A percentile compares a stretch with the other conserved stretches of the same genome.
Conservation (phyloP, 2,329 filamentous ascomycete genomes). For the Camillea tinctor region DNA sequence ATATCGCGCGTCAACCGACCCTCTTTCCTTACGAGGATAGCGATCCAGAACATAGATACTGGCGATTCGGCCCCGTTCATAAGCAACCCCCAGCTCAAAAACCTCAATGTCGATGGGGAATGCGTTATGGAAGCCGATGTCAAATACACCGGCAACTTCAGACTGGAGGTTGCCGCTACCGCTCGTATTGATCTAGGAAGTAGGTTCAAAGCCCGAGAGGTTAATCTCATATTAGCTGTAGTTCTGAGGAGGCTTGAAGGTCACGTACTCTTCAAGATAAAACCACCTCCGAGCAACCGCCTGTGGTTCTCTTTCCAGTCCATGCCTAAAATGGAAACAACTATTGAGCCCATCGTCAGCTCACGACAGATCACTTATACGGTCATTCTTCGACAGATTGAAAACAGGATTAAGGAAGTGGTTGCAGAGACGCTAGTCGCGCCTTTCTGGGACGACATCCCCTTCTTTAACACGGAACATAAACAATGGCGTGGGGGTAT, state of each 20-base stretch:
- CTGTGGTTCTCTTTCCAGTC: conserved; percentile 94
- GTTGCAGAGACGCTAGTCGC: conserved; percentile 87
- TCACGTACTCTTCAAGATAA: conserved; percentile 81
- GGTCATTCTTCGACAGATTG: conserved; percentile 87
- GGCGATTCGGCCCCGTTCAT: conserved; percentile 85
- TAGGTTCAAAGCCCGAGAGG: conserved; percentile 85
- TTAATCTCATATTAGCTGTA: conserved; percentile 83
- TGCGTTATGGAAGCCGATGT: conserved; percentile 84
- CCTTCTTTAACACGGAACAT: conserved; percentile 78
- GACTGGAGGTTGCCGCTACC: conserved; percentile 87
- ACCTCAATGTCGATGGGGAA: conserved; percentile 89
- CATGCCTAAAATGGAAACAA: conserved; percentile 91
- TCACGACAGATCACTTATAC: conserved; percentile 93
- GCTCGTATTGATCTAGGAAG: conserved; percentile 86
- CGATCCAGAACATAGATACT: conserved; percentile 79
- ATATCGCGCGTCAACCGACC: conserved; percentile 92
- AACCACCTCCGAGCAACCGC: conserved; percentile 91
- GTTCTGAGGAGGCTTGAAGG: conserved; percentile 84
- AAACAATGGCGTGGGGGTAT: conserved; percentile 85
- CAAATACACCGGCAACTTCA: conserved; percentile 84
- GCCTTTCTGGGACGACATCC: conserved; percentile 95
- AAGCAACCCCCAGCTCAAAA: conserved; percentile 82
- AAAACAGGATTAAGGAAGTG: conserved; percentile 91
- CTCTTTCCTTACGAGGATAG: conserved; percentile 80
- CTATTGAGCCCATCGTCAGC: conserved; percentile 94